These are phyloP conservation scores for Neopestalotiopsis rosae DNA, from an alignment of 2,329 filamentous ascomycete genomes.

Conservation along the genomic window DNA sequence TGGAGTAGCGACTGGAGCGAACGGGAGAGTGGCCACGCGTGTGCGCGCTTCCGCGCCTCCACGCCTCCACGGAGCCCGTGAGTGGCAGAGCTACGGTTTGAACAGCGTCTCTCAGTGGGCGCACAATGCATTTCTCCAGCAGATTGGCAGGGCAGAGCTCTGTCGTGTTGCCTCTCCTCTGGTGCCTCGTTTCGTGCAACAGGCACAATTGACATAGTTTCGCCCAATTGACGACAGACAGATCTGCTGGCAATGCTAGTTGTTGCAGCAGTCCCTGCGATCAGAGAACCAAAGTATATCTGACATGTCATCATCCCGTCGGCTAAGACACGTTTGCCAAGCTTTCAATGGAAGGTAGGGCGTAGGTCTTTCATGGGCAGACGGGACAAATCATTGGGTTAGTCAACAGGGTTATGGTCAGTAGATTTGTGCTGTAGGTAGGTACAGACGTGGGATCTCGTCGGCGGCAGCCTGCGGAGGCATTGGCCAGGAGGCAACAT, in stretches of 20 bases:
- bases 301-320: conserved; percentile 35
- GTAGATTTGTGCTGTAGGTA: neutral
- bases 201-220: neutral
- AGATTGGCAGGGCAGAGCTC: neutral
- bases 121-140: neutral
- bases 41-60: neutral
- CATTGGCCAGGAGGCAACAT: neutral
- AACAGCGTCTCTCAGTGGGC: neutral
- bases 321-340: conserved; percentile 30
- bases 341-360: conserved; percentile 21
- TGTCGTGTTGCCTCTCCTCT: conserved; percentile 16
- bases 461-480: neutral
- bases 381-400: neutral
- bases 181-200: conserved; percentile 18
- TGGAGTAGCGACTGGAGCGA: neutral
- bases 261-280: conserved; percentile 14
- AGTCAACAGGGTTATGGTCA: neutral
- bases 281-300: conserved; percentile 26
- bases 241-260: conserved; percentile 6
- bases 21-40: neutral
- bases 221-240: conserved; percentile 11
- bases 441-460: neutral
- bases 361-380: neutral
- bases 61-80: neutral
- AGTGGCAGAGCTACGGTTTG: neutral